Conservation (phyloP, 768 basidiomycete genomes). For the Phanerochaete sordida region DNA sequence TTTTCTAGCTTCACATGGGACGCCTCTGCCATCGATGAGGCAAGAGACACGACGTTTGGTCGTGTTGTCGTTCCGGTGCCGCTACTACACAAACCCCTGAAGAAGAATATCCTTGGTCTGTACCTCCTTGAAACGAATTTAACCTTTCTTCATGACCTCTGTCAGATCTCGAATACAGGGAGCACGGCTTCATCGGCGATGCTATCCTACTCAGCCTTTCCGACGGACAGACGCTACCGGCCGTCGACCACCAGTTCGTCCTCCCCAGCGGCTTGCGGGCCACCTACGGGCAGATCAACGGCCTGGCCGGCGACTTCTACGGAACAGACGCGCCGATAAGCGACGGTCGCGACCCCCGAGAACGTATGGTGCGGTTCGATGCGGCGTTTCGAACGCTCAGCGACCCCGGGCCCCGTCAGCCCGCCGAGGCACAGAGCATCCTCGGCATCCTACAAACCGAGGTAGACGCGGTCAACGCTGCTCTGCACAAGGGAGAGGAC, state of each 20-base stretch:
- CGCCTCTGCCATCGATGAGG: too few species aligned
- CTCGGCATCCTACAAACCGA: slow-evolving; percentile 12
- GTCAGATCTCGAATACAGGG: slow-evolving; percentile 9
- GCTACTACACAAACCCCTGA: too few species aligned
- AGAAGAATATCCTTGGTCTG: too few species aligned
- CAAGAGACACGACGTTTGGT: too few species aligned
- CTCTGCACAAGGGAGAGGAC: slow-evolving; percentile 2
- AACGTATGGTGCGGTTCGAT: slow-evolving; percentile 9
- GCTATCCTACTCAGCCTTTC: slow-evolving; percentile 11
- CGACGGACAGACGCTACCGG: slow-evolving; percentile 8
- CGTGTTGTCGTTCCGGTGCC: too few species aligned
- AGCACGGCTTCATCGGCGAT: slow-evolving; percentile 16
- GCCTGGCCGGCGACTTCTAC: slow-evolving; percentile 18
- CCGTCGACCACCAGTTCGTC: slow-evolving; percentile 7
- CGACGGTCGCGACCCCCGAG: slow-evolving; percentile 9
- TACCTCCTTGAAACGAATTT: too few species aligned
- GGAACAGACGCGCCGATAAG: slow-evolving; percentile 14
- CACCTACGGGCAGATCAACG: slow-evolving; percentile 20
- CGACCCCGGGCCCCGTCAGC: slow-evolving; percentile 5
- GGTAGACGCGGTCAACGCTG: slow-evolving; percentile 14
- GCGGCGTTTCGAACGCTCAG: slow-evolving; percentile 13
- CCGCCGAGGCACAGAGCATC: slow-evolving; percentile 11
- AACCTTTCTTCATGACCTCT: too few species aligned
- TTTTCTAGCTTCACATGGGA: too few species aligned
- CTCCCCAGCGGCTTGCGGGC: slow-evolving; percentile 11